Percentiles rank a stretch among this genome's conserved stretches.
Conservation (phyloP, 371 early-diverging fungal genomes). For the Rhizopus delemar region DNA sequence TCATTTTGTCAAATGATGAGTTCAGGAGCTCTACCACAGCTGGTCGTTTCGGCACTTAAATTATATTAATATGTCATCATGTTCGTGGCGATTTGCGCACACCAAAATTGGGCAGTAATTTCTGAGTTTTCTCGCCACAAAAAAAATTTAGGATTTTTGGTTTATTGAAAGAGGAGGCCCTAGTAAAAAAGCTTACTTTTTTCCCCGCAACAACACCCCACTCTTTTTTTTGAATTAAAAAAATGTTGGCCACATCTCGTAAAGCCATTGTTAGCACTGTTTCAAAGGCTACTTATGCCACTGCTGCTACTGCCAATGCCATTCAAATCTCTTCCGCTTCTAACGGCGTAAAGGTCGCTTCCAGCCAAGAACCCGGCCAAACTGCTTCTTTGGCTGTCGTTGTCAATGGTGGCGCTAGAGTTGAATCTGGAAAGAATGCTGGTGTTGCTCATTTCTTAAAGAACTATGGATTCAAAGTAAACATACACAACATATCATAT, state of each 20-base stretch:
- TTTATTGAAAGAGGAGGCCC: slow-evolving; percentile 18
- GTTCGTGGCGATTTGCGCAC: too few relatives aligned
- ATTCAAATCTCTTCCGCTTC: slow-evolving; percentile 46
- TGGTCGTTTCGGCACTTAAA: too few relatives aligned
- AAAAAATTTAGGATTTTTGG: slow-evolving; percentile 5
- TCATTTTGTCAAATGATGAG: too few relatives aligned
- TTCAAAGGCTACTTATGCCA: slow-evolving; percentile 60
- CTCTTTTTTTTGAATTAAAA: slow-evolving; percentile 30
- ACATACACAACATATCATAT: background rate
- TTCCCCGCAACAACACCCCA: slow-evolving; percentile 29
- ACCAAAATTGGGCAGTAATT: background rate
- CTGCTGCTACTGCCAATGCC: slow-evolving; percentile 47
- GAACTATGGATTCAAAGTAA: slow-evolving; percentile 90
- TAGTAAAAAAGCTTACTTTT: slow-evolving; percentile 22
- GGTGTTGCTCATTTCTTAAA: slow-evolving; percentile 92
- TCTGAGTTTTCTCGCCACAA: background rate
- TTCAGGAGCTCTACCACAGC: too few relatives aligned
- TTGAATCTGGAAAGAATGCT: slow-evolving; percentile 69
- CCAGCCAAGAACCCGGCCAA: slow-evolving; percentile 65
- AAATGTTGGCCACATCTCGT: slow-evolving; percentile 65
- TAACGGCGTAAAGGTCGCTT: slow-evolving; percentile 65
- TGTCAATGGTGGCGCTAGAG: slow-evolving; percentile 87
- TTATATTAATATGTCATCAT: too few relatives aligned
- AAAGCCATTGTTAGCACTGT: slow-evolving; percentile 63
- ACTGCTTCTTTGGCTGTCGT: slow-evolving; percentile 85